A percentile compares a stretch with the other conserved stretches of the same genome.
Conservation (phyloP, 2,329 filamentous ascomycete genomes). For the Thelonectria discophora region DNA sequence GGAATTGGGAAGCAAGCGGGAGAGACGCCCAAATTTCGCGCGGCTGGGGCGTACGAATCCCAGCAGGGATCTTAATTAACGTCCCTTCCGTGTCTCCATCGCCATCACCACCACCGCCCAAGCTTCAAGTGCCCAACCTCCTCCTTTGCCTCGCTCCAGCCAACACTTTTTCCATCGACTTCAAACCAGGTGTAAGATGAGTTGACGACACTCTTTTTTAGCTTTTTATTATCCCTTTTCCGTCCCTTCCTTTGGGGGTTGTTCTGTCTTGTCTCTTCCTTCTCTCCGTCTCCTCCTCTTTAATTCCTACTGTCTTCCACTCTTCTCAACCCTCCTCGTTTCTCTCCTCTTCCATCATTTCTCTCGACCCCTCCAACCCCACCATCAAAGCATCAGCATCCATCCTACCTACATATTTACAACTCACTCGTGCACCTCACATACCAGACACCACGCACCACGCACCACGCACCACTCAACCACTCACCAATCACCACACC, state of each 20-base stretch:
- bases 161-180: not conserved
- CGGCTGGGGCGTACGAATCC: conserved; percentile 13
- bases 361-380: not conserved
- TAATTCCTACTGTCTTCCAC: too few relatives aligned
- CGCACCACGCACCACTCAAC: not conserved
- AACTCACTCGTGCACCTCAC: conserved; percentile 3
- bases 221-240: not conserved
- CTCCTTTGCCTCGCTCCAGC: conserved; percentile 2
- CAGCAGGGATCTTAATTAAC: too few relatives aligned
- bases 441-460: not conserved
- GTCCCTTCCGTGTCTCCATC: too few relatives aligned
- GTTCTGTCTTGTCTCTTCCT: not conserved
- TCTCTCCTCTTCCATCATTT: too few relatives aligned
- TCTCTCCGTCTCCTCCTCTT: not conserved
- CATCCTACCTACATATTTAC: not conserved
- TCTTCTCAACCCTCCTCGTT: not conserved
- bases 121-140: conserved; percentile 11
- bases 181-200: not conserved
- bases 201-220: not conserved
- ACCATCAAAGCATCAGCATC: not conserved
- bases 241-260: not conserved
- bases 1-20: not conserved
- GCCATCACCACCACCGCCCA: conserved; percentile 7
- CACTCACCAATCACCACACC: not conserved
- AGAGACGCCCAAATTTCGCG: conserved; percentile 7